Conservation (phyloP, 192 early-diverging fungal species). For the Tieghemiomyces parasiticus region DNA sequence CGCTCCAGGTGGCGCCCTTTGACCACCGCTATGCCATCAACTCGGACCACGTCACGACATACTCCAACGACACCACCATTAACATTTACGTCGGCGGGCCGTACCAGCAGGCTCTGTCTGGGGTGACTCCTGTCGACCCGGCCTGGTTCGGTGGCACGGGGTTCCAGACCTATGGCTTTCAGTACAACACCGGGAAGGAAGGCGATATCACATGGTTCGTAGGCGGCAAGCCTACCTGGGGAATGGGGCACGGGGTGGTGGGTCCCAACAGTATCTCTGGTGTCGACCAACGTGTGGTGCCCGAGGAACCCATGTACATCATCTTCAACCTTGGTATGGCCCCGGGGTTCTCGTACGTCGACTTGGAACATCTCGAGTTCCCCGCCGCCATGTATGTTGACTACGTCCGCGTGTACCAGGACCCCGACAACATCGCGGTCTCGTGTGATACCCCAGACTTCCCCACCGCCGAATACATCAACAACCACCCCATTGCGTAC, state of each 20-base stretch:
- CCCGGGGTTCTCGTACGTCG: constrained; percentile 24
- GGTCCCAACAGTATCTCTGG: constrained; percentile 26
- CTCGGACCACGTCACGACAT: constrained; percentile 20
- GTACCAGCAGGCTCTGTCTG: constrained; percentile 32
- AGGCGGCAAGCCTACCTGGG: constrained; percentile 24
- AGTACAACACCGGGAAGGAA: constrained; percentile 24
- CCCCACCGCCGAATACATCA: constrained; percentile 35
- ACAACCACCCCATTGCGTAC: constrained; percentile 34
- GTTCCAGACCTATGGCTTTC: constrained; percentile 28
- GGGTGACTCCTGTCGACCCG: constrained; percentile 22
- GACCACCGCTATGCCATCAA: constrained; percentile 31
- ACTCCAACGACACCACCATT: neutral
- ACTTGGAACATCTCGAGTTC: constrained; percentile 19
- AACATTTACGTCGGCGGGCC: constrained; percentile 27
- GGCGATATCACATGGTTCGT: constrained; percentile 28
- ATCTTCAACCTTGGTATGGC: constrained; percentile 37
- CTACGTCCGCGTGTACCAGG: constrained; percentile 39
- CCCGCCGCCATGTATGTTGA: constrained; percentile 36
- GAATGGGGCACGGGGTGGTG: constrained; percentile 21
- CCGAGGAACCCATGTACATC: constrained; percentile 44
- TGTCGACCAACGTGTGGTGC: constrained; percentile 24
- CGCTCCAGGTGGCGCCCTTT: constrained; percentile 33
- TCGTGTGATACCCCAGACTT: constrained; percentile 36
- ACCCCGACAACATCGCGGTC: constrained; percentile 27
- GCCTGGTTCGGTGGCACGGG: constrained; percentile 18